These are phyloP conservation scores for Astragalus membranaceus DNA, from an alignment of 306 rosid species.

Conservation along the genomic window DNA sequence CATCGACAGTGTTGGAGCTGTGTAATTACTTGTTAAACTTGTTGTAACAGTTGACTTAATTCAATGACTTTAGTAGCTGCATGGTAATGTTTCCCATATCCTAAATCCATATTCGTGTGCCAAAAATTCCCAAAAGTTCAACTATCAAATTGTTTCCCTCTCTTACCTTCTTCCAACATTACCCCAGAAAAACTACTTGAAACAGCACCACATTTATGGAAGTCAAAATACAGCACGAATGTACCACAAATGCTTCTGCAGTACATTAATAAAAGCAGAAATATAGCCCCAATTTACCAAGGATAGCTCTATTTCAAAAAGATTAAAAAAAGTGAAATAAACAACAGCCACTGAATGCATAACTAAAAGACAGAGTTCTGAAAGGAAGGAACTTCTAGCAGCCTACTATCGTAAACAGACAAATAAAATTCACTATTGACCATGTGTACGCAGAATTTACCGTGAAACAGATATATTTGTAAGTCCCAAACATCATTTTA, in stretches of 20 bases:
- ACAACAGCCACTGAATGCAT: not conserved
- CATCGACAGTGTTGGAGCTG: not conserved
- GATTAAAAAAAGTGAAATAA: not conserved
- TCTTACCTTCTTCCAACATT: not conserved
- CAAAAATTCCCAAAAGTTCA: not conserved
- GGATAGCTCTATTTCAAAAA: conserved; percentile 6
- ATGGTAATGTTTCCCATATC: not conserved
- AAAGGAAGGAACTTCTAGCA: not conserved
- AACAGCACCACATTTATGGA: conserved; percentile 2
- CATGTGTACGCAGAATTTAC: not conserved
- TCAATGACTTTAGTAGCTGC: not conserved
- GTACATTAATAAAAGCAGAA: not conserved
- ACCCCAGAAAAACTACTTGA: not conserved
- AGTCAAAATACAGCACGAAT: not conserved
- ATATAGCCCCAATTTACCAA: not conserved
- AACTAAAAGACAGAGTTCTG: not conserved
- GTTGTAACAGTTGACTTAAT: too few relatives aligned
- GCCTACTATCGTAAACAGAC: not conserved
- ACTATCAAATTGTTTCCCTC: not conserved
- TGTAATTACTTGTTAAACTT: not conserved
- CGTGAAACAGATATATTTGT: not conserved
- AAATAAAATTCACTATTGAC: not conserved
- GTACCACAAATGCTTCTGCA: conserved; percentile 14
- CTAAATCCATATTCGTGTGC: not conserved
- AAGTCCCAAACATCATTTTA: not conserved